Evolutionary conservation across 495 filamentous ascomycete species (phyloP).

Genomic region (Annulohypoxylon moriforme): DNA sequence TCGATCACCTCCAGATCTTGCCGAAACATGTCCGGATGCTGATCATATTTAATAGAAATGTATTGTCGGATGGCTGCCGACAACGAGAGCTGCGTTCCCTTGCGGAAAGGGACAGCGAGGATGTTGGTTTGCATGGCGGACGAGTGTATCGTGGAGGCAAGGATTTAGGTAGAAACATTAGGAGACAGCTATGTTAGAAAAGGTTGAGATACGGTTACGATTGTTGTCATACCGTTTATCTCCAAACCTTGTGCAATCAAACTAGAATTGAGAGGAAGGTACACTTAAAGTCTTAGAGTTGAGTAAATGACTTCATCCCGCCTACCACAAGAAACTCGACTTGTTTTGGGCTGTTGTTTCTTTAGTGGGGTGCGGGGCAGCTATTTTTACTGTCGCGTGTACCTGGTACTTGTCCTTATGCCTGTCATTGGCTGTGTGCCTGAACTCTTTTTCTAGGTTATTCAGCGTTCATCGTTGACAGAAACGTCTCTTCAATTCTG

Average conservation of each 20-base stretch:
- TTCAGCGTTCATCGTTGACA: neutral
- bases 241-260: neutral
- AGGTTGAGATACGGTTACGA: neutral
- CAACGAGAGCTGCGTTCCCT: conserved; percentile 78
- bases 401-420: neutral
- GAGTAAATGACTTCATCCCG: conserved; percentile 36
- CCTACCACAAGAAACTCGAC: conserved; percentile 12
- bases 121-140: conserved; percentile 56
- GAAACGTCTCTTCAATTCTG: neutral
- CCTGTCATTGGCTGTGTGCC: conserved; percentile 3
- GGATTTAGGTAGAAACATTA: neutral
- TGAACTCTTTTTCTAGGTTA: neutral
- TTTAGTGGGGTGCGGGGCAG: conserved; percentile 41
- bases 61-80: conserved; percentile 90
- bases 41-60: conserved; percentile 98
- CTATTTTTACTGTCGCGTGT: neutral
- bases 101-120: conserved; percentile 83
- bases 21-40: conserved; percentile 97
- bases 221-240: neutral
- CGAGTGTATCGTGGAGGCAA: neutral
- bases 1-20: conserved; percentile 91
- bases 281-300: neutral
- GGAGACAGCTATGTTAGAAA: neutral
- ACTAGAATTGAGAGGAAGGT: neutral
- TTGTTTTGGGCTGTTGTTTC: conserved; percentile 19